These are phyloP conservation scores for Phaeosphaeriaceae sp. DNA, from an alignment of 2,329 filamentous ascomycete species.

Conservation along the genomic window DNA sequence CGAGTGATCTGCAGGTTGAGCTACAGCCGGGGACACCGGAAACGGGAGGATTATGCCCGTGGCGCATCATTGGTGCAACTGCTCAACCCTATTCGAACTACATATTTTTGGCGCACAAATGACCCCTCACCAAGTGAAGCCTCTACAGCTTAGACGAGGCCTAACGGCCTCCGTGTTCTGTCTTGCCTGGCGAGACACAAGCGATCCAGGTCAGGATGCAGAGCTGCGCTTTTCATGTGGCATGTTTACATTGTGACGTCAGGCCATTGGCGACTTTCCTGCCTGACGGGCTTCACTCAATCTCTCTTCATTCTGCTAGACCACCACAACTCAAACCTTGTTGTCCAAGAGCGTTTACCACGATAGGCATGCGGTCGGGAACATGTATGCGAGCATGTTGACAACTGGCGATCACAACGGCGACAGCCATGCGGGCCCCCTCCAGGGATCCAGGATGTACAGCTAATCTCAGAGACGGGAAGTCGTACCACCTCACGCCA, in stretches of 20 bases:
- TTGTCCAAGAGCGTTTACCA: neutral
- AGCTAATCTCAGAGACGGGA: neutral
- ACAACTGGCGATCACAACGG: neutral
- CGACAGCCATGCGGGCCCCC: neutral
- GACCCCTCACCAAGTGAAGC: neutral
- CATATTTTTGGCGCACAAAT: neutral
- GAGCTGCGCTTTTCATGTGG: neutral
- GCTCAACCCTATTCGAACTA: conserved; percentile 1
- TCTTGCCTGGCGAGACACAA: neutral
- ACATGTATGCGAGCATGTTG: neutral
- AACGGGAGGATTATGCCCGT: neutral
- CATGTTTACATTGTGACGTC: neutral
- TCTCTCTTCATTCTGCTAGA: neutral
- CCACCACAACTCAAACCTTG: neutral
- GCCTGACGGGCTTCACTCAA: neutral
- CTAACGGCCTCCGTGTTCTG: neutral
- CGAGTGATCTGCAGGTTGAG: conserved; percentile 1
- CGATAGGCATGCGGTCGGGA: neutral
- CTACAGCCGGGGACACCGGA: neutral
- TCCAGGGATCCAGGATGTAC: neutral
- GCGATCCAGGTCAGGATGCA: neutral
- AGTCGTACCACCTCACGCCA: neutral
- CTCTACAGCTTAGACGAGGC: neutral
- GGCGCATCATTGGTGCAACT: neutral
- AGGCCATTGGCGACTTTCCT: neutral